phyloP scores from a whole-genome alignment of 225 moss, liverwort and hornwort genomes.

The Neckera pumila region DNA sequence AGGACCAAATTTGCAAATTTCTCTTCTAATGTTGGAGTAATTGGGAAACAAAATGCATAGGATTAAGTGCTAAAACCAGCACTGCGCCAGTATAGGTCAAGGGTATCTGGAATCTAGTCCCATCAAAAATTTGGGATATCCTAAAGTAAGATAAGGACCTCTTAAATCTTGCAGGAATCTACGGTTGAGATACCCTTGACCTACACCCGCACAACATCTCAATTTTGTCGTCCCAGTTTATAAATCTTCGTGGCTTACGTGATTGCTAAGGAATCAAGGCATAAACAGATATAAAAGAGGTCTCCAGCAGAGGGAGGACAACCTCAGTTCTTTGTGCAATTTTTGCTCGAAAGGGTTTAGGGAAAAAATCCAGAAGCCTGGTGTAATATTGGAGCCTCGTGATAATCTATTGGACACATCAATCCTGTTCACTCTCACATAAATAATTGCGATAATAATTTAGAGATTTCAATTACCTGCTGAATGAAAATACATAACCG shows the following conservation, averaged over 20 bases:
- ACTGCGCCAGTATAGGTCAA: not conserved
- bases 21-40: not conserved
- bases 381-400: not conserved
- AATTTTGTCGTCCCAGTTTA: not conserved
- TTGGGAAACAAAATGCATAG: not conserved
- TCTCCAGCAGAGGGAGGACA: not conserved
- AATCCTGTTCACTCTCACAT: not conserved
- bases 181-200: not conserved
- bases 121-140: not conserved
- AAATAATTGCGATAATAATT: not conserved
- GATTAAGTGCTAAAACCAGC: not conserved
- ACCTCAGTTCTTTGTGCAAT: not conserved
- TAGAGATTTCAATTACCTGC: constrained; percentile 33
- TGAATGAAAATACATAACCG: constrained; percentile 71
- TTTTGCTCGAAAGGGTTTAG: not conserved
- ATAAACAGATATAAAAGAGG: not conserved
- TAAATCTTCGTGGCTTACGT: not conserved
- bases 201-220: not conserved
- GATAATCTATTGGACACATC: not conserved
- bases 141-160: not conserved
- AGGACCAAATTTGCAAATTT: not conserved
- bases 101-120: not conserved
- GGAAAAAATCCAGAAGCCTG: not conserved
- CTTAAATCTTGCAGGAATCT: not conserved
- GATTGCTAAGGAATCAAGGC: not conserved